phyloP scores from a whole-genome alignment of 75 land plant species.

The Sequoia sempervirens region DNA sequence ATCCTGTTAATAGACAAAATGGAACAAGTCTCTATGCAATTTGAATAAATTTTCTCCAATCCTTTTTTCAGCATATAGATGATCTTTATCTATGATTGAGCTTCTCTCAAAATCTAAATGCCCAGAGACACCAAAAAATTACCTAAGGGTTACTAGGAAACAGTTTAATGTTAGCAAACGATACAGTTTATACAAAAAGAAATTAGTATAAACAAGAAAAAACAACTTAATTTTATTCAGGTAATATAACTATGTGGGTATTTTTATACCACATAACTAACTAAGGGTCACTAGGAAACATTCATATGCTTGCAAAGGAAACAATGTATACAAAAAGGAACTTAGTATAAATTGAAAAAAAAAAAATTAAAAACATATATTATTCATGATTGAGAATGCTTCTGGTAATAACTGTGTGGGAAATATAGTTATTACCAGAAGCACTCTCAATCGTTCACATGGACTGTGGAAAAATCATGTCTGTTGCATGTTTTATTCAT shows the following conservation, averaged over 20 bases:
- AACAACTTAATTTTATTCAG: not conserved
- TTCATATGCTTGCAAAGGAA: not conserved
- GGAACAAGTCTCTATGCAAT: not conserved
- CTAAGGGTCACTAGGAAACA: not conserved
- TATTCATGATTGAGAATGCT: no score
- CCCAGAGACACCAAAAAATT: not conserved
- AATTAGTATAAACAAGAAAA: not conserved
- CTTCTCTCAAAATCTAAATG: not conserved
- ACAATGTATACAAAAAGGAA: no score
- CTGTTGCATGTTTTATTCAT: not conserved
- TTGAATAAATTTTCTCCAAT: not conserved
- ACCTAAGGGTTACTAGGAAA: not conserved
- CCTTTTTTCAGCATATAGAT: not conserved
- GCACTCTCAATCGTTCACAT: no score
- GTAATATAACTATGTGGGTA: no score
- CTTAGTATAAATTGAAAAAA: no score
- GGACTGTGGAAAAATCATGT: no score
- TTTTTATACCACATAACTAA: not conserved
- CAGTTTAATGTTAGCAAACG: not conserved
- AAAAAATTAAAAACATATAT: no score
- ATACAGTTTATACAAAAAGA: not conserved
- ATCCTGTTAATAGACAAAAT: not conserved
- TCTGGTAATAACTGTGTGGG: no score
- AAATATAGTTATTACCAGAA: no score
- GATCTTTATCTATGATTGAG: not conserved